Conservation (phyloP, 768 basidiomycete genomes). For the Neoboletus subvelutipes region DNA sequence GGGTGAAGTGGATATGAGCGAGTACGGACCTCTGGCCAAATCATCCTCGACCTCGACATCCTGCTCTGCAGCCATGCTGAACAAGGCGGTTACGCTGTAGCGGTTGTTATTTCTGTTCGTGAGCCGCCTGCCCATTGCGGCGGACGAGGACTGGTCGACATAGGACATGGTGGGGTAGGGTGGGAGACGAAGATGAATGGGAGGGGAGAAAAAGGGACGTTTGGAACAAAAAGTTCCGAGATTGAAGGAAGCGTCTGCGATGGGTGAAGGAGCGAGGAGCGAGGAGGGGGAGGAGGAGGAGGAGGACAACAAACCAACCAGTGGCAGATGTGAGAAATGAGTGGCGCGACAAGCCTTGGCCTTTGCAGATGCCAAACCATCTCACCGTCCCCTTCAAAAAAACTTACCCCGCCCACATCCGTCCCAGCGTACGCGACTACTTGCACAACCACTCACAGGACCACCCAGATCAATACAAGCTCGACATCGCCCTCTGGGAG, state of each 20-base stretch:
- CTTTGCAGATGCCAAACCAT: conserved; percentile 69
- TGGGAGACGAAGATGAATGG: background rate
- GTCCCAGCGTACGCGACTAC: conserved; percentile 57
- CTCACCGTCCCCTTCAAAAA: conserved; percentile 74
- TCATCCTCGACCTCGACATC: conserved; percentile 98
- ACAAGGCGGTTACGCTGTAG: conserved; percentile 93
- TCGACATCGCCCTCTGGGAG: conserved; percentile 74
- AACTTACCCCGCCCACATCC: conserved; percentile 56
- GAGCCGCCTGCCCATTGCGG: conserved; percentile 68
- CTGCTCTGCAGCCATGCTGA: conserved; percentile 98
- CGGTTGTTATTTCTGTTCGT: conserved; percentile 95
- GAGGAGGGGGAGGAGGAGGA: background rate
- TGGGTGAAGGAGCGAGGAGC: too few species aligned
- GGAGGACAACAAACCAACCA: conserved; percentile 7
- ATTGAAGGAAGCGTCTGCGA: background rate
- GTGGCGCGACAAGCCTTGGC: conserved; percentile 13
- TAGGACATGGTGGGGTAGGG: conserved; percentile 54
- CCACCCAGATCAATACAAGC: conserved; percentile 82
- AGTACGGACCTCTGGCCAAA: conserved; percentile 77
- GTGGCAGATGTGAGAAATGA: conserved; percentile 5
- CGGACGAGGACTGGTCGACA: conserved; percentile 54
- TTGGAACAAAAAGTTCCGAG: conserved; percentile 10
- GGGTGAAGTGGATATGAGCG: background rate
- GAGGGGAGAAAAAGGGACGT: background rate
- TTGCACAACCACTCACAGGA: conserved; percentile 65